Evolutionary conservation across 805 yeast species (phyloP), one percentile per base, ranked within the genome.

Genomic region (Yarrowia sp.): DNA sequence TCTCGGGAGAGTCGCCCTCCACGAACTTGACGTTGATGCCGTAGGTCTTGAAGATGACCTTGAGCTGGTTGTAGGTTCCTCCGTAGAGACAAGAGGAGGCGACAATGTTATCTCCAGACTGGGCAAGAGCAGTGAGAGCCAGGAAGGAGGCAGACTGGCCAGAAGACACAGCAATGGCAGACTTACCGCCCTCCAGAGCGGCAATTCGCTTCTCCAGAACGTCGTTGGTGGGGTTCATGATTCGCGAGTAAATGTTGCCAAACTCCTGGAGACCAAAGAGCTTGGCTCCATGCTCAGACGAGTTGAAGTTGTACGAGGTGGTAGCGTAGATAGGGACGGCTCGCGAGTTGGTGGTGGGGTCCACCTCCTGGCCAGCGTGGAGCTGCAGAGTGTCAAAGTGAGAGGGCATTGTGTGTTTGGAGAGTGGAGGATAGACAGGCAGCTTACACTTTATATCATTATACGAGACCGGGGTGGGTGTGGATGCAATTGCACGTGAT

Each of bases 91-190:
- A 90, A 7, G 96, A 84, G 28, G 97, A 87, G 35, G 97, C 87
- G 65, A 93, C 84, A 70, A 93, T 84, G 79, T 95, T 95, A 74
- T 91, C 96, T 71, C 98, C 98, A 65, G 84, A 76, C 70, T 88
- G 91, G 42, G 97, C 96, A 70, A 92, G 81, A 65, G 90, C 90
- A 39, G 89, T 82, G 74, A 92, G 80, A 18, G 97, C 96, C 66
- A 89, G 74, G 69, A 91, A 85, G 76, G 92, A 97, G 32, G 98
- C 98, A 64, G 98, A 93, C 79, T 92, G 97, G 68, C 99, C 99
- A n/a, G 98, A 92, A 22, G 96, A 77, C 31, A 88, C 87, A 7
- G 97, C 96, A 65, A 93, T 78, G 4, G 96, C 98, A 66, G 89
- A 96, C 61, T 86, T 87, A 73, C 98, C 99, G 66, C 89, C 88